These are phyloP conservation scores for Colletotrichum sp. DNA, from an alignment of 2,329 filamentous ascomycete species.

Conservation along the genomic window DNA sequence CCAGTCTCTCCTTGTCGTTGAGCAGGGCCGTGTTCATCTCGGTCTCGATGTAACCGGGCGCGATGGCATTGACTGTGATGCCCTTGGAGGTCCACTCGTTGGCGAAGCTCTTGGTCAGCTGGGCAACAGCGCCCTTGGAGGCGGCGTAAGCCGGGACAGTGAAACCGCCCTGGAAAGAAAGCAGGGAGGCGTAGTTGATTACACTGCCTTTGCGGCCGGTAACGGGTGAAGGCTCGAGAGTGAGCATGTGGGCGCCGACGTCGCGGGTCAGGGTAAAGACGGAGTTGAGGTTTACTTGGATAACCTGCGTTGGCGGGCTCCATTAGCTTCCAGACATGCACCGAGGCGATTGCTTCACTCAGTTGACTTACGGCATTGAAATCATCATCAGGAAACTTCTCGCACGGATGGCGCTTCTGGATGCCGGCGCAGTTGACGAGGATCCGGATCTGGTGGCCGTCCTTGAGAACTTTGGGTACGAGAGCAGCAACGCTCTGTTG, in stretches of 20 bases:
- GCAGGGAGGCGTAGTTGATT: conserved; percentile 83
- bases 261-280: conserved; percentile 83
- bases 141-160: conserved; percentile 90
- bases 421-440: conserved; percentile 89
- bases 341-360: not conserved
- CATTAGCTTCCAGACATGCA: not conserved
- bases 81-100: conserved; percentile 87
- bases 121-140: conserved; percentile 82
- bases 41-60: conserved; percentile 89
- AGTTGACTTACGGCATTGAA: conserved; percentile 65
- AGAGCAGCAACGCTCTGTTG: conserved; percentile 64
- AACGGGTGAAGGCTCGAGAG: conserved; percentile 48
- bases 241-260: conserved; percentile 79
- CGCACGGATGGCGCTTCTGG: conserved; percentile 77
- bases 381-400: conserved; percentile 77
- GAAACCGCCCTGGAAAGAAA: conserved; percentile 86
- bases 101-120: conserved; percentile 82
- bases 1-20: conserved; percentile 70
- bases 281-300: conserved; percentile 85
- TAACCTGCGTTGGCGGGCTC: conserved; percentile 50
- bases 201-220: conserved; percentile 70
- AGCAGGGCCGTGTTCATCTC: conserved; percentile 92
- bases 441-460: conserved; percentile 72
- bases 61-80: conserved; percentile 86
- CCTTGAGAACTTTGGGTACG: conserved; percentile 63